A percentile compares a stretch with the other conserved stretches of the same genome.
Evolutionary conservation across 139 green algal species (phyloP).

Genomic region (Zygnema circumcarinatum): DNA sequence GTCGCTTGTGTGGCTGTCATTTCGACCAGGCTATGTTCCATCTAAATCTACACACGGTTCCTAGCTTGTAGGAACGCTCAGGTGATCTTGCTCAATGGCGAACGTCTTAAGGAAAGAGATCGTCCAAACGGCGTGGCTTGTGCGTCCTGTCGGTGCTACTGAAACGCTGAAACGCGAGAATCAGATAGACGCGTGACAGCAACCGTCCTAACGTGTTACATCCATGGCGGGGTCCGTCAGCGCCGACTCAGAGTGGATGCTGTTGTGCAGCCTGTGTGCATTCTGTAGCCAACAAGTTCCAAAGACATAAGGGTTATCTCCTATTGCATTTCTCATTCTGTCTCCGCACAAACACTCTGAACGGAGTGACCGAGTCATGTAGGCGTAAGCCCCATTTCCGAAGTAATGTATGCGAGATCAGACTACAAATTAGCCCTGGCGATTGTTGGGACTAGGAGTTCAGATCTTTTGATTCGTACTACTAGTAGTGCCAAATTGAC

Average conservation of each 20-base stretch:
- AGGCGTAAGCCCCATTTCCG: too few species aligned
- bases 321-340: neutral
- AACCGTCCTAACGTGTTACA: too few species aligned
- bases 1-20: neutral
- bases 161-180: neutral
- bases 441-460: neutral
- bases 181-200: too few species aligned
- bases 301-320: neutral
- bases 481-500: neutral
- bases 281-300: neutral
- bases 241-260: neutral
- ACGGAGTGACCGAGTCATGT: too few species aligned
- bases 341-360: neutral
- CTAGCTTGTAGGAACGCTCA: neutral
- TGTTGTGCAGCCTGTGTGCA: neutral
- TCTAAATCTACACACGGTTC: neutral
- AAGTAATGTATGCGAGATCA: neutral
- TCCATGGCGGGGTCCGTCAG: too few species aligned
- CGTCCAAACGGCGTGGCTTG: neutral
- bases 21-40: neutral
- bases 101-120: too few species aligned
- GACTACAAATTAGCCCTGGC: neutral
- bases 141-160: neutral
- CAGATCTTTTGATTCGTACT: neutral
- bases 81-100: neutral